These are phyloP conservation scores for Candida ascalaphidarum DNA, from an alignment of 805 yeast species.

Conservation along the genomic window DNA sequence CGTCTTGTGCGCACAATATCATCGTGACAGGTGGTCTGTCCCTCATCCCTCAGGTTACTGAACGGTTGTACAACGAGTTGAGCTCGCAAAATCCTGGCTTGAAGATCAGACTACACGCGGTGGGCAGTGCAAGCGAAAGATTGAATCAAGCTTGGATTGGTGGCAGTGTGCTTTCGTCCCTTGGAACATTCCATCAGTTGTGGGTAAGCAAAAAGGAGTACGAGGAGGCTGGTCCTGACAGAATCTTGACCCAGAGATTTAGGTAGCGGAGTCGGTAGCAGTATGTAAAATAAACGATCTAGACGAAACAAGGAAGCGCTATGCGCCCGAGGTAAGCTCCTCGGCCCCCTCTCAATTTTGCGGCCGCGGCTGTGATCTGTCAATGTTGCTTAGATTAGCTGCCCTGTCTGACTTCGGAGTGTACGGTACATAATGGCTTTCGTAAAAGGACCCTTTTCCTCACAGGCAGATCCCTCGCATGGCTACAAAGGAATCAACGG, in stretches of 20 bases:
- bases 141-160: slow-evolving; percentile 85
- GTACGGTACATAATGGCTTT: too few species aligned
- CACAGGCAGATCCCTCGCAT: too few species aligned
- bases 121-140: slow-evolving; percentile 72
- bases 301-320: too few species aligned
- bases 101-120: slow-evolving; percentile 74
- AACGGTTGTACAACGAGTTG: slow-evolving; percentile 65
- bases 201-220: slow-evolving; percentile 88
- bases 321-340: too few species aligned
- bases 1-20: slow-evolving; percentile 82
- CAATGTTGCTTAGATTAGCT: too few species aligned
- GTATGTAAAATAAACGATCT: too few species aligned
- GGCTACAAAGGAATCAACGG: too few species aligned
- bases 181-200: slow-evolving; percentile 91
- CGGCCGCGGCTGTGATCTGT: too few species aligned
- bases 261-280: slow-evolving; percentile 31
- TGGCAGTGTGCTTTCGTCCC: slow-evolving; percentile 77
- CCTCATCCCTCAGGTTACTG: slow-evolving; percentile 72
- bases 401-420: too few species aligned
- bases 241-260: slow-evolving; percentile 73
- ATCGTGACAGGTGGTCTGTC: slow-evolving; percentile 83
- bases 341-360: too few species aligned
- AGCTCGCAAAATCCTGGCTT: slow-evolving; percentile 69
- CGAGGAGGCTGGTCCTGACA: slow-evolving; percentile 81
- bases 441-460: too few species aligned